phyloP scores from a whole-genome alignment of 108 stramenopile species.

The Licmophora abbreviata region DNA sequence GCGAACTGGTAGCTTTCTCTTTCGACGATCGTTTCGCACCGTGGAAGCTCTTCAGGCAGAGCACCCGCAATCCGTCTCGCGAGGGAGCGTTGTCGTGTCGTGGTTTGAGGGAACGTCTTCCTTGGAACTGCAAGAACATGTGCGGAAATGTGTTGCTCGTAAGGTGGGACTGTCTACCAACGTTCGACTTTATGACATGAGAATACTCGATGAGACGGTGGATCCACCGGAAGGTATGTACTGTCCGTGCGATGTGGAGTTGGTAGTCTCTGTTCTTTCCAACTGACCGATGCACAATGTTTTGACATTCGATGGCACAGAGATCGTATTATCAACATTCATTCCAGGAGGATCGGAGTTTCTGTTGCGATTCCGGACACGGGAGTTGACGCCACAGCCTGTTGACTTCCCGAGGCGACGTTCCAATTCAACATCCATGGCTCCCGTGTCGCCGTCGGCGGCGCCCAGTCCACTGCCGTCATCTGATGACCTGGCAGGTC shows the following conservation, averaged over 20 bases:
- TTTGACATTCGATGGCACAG: constrained; percentile 32
- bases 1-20: neutral
- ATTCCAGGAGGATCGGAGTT: constrained; percentile 73
- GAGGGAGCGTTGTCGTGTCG: constrained; percentile 57
- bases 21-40: neutral
- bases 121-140: constrained; percentile 64
- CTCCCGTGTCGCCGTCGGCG: constrained; percentile 76
- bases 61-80: constrained; percentile 1
- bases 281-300: too few species aligned
- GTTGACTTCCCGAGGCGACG: neutral
- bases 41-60: neutral
- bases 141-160: constrained; percentile 48
- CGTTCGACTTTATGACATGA: constrained; percentile 39
- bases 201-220: constrained; percentile 56
- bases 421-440: constrained; percentile 12
- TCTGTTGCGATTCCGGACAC: constrained; percentile 47
- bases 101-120: constrained; percentile 81
- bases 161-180: constrained; percentile 30
- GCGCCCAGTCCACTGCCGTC: constrained; percentile 59
- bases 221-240: constrained; percentile 67
- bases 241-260: constrained; percentile 2
- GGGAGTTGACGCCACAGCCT: neutral
- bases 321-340: constrained; percentile 70
- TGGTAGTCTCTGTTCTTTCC: neutral
- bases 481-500: constrained; percentile 19